Evolutionary conservation across 176 grass and related monocot genomes (phyloP).

Genomic region (Dactylis glomerata): DNA sequence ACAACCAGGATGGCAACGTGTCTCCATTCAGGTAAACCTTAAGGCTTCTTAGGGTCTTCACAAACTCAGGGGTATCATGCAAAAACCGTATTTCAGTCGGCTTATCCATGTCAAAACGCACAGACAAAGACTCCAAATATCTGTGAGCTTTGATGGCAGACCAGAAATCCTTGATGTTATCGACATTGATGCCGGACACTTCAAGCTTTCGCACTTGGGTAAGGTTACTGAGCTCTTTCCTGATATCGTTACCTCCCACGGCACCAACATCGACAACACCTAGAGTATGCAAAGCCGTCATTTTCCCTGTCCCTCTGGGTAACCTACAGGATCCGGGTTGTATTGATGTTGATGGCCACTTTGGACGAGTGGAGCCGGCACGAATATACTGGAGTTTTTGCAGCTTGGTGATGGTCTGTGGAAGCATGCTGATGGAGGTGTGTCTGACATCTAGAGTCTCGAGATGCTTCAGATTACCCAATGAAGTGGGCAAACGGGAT

Average conservation of each 20-base stretch:
- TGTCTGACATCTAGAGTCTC: neutral
- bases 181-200: neutral
- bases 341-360: fast-evolving
- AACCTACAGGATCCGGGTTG: neutral
- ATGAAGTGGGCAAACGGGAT: neutral
- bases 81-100: neutral
- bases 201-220: neutral
- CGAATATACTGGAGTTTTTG: neutral
- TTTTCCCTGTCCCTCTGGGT: neutral
- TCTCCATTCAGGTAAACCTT: neutral
- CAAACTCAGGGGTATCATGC: neutral
- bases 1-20: neutral
- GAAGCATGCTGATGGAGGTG: neutral
- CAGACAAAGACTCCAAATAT: neutral
- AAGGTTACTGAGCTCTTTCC: neutral
- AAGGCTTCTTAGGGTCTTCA: neutral
- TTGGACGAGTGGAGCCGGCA: neutral
- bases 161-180: neutral
- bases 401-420: neutral
- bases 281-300: neutral
- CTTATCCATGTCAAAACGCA: neutral
- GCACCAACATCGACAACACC: neutral
- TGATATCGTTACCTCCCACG: neutral
- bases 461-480: neutral
- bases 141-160: neutral